Evolutionary conservation across 169 alveolate genomes (phyloP), one percentile per base, ranked within the genome.

Genomic region (Theileria annulata): DNA sequence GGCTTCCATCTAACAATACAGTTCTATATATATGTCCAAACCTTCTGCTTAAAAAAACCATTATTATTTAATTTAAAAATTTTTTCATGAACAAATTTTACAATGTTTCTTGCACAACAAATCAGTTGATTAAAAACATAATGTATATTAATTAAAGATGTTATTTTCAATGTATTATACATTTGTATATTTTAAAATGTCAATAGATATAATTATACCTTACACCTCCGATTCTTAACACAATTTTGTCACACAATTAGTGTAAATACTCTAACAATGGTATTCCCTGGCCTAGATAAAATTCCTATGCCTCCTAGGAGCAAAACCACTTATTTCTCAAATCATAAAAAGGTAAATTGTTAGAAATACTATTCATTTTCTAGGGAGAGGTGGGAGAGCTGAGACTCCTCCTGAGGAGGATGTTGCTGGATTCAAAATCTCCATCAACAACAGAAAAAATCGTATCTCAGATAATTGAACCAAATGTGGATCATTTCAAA

Each of bases 361-460:
- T 47, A 9, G 21, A 12, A 21, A 27, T 62, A 8, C 15, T 5
- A n/a, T 30, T 6, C 12, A n/a, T 19, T 42, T 21, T 83, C 30
- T 76, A 83, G 90, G 86, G 85, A 49, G 86, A 83, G 37, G 86
- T 83, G n/a, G 86, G 86, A 17, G 90, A 83, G 58, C 68, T 83
- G 51, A 67, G 86, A 17, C 72, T 76, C 60, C 49, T 76, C 23
- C 68, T 83, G 31, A 49, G 86, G 56, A 75, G 77, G 77, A 76
- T 83, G 90, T 83, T 78, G 49, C 28, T 75, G 70, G 90, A 83
- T 30, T 51, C 75, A 51, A 60, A 67, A 35, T 48, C 62, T 56
- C 47, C 76, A 25, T 71, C 85, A 21, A 10, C 88, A 21, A 35
- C 74, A 5, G 77, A 70, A 27, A 28, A 51, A 27, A 48, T 70